Evolutionary conservation across 1,284 basidiomycete genomes (phyloP).

Genomic region (Fomitiporia mediterranea): DNA sequence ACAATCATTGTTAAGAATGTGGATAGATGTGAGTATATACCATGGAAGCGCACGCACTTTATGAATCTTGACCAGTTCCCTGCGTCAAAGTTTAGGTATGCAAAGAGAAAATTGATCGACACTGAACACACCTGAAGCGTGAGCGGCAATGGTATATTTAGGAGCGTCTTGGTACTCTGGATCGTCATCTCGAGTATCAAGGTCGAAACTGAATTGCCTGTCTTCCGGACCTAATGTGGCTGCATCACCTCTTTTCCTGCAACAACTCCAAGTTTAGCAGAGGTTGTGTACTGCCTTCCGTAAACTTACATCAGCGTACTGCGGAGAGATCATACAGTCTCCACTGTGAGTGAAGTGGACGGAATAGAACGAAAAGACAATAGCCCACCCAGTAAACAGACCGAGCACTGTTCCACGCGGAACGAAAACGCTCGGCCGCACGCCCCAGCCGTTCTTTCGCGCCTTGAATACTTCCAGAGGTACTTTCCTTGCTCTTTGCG

Average conservation of each 20-base stretch:
- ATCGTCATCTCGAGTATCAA: constrained; percentile 1
- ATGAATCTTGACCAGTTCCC: constrained; percentile 14
- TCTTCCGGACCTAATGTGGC: not conserved
- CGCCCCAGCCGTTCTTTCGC: constrained; percentile 50
- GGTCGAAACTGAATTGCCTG: constrained; percentile 2
- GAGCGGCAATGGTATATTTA: not conserved
- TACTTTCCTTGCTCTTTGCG: constrained; percentile 43
- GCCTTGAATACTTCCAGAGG: constrained; percentile 57
- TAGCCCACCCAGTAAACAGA: constrained; percentile 52
- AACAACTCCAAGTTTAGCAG: too few species aligned
- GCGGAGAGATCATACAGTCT: too few species aligned
- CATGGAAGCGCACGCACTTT: not conserved
- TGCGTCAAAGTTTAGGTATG: too few species aligned
- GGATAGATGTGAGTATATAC: not conserved
- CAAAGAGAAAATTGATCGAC: not conserved
- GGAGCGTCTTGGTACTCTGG: not conserved
- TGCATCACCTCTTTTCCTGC: not conserved
- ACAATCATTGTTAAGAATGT: constrained; percentile 1
- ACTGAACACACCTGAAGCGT: not conserved
- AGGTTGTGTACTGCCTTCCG: too few species aligned
- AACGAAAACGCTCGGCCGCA: constrained; percentile 37
- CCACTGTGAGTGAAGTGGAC: too few species aligned
- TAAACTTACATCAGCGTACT: too few species aligned
- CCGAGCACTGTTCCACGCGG: constrained; percentile 53
- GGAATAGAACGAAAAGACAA: not conserved